Percentiles rank a stretch among this genome's conserved stretches.
Conservation (phyloP, 306 rosid genomes). For the Boehmeria nivea region DNA sequence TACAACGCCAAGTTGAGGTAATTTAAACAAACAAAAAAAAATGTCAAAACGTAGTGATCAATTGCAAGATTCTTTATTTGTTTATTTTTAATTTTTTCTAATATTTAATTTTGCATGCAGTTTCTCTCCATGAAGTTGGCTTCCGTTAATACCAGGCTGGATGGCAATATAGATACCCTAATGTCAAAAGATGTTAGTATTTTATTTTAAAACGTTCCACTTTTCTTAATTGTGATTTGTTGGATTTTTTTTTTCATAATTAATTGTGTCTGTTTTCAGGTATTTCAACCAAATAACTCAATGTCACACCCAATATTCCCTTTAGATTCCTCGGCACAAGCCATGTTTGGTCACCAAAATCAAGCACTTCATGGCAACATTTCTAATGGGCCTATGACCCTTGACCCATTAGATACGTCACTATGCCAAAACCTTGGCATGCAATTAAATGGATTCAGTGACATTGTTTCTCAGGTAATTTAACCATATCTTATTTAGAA, state of each 20-base stretch:
- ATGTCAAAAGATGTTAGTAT: constrained; percentile 74
- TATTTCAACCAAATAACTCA: constrained; percentile 54
- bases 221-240: constrained; percentile 11
- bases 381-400: constrained; percentile 41
- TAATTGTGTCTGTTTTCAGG: constrained; percentile 34
- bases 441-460: constrained; percentile 38
- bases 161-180: constrained; percentile 53
- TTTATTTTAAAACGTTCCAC: background rate
- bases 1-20: constrained; percentile 98
- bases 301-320: constrained; percentile 58
- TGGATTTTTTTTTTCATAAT: constrained; percentile 2
- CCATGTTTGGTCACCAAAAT: constrained; percentile 64
- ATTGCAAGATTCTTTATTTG: background rate
- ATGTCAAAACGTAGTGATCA: constrained; percentile 10
- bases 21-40: background rate
- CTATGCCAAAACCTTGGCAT: too few species aligned
- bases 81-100: background rate
- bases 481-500: too few species aligned
- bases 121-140: constrained; percentile 94
- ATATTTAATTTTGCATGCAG: constrained; percentile 38
- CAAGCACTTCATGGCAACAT: constrained; percentile 38
- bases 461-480: constrained; percentile 54
- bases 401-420: constrained; percentile 44
- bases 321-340: constrained; percentile 62
- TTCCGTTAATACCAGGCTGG: constrained; percentile 80